Evolutionary conservation across 2,329 filamentous ascomycete species (phyloP).

Genomic region (Celoporthe dispersa): DNA sequence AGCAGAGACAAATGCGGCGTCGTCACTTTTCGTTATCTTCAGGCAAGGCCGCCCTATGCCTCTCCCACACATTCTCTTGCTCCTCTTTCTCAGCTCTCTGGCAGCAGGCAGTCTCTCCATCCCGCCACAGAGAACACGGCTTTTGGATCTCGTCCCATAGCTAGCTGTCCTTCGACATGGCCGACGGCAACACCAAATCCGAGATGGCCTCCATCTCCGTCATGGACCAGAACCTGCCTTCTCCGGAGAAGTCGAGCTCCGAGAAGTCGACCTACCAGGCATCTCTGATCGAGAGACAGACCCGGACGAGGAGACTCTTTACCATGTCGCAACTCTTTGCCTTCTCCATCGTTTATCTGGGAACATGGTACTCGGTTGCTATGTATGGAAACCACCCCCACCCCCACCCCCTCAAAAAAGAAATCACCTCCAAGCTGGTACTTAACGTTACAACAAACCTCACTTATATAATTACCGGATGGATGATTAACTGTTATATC

Average conservation of each 20-base stretch:
- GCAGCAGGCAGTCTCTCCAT: background rate
- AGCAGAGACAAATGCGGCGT: background rate
- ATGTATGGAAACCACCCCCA: background rate
- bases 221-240: background rate
- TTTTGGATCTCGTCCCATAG: background rate
- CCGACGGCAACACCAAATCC: background rate
- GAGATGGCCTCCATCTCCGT: background rate
- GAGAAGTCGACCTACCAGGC: background rate
- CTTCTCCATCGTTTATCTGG: conserved; percentile 22
- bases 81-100: background rate
- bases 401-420: too few relatives aligned
- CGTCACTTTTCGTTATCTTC: background rate
- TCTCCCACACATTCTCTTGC: background rate
- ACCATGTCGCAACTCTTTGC: conserved; percentile 15
- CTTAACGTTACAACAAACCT: background rate
- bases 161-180: background rate
- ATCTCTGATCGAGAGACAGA: conserved; percentile 22
- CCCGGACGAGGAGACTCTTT: conserved; percentile 18
- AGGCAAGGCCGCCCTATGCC: background rate
- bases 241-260: background rate
- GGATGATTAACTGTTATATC: background rate
- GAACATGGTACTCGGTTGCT: conserved; percentile 11
- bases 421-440: too few relatives aligned
- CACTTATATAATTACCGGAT: background rate
- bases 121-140: background rate